Evolutionary conservation across 208 protist species (phyloP), one percentile per base, ranked within the genome.

Genomic region (Trichomonas tenax): DNA sequence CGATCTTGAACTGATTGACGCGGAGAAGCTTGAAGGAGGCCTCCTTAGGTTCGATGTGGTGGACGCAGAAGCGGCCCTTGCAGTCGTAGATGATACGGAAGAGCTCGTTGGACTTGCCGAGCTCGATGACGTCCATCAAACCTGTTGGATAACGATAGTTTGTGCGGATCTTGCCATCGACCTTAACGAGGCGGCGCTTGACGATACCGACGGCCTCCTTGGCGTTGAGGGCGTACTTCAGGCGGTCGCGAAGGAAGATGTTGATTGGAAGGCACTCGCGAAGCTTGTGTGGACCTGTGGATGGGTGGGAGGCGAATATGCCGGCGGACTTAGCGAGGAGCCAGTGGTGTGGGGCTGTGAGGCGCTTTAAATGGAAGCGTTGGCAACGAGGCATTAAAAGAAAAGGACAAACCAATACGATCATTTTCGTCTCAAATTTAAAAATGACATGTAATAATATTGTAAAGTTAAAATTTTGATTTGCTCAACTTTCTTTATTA

Each of bases 1-100:
- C 96, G 15, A 72, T 96, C 8, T 58, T 49, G 63, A n/a, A 82
- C 8, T 96, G 81, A 96, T 97, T 97, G 44, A 90, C 36, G 14
- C 41, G 36, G 41, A 97, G 82, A 48, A 96, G 96, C 45, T 58
- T 96, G 88, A 97, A 58, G 31, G 63, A 96, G 96, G 98, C 98
- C 97, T 99, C 99, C 82, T 98, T 98, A 95, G 98, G 97, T 82
- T 97, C 98, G 97, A 99, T 99, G 96, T 98, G 98, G 98, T 99
- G 98, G 40, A 99, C 95, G 1, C 97, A 97, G 98, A 99, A 99
- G 97, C 99, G 98, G 96, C 99, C 99, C 98, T 99, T 99, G 96
- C 98, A 98, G 97, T 99, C 99, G 98, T 99, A 99, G 49, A 99
- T 95, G 48, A 99, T 96, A 97, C 99, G 98, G 98, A 99, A 99